Base-by-base conservation (phyloP, 176 grass and related monocot genomes). In the Bothriochloa decipiens region DNA sequence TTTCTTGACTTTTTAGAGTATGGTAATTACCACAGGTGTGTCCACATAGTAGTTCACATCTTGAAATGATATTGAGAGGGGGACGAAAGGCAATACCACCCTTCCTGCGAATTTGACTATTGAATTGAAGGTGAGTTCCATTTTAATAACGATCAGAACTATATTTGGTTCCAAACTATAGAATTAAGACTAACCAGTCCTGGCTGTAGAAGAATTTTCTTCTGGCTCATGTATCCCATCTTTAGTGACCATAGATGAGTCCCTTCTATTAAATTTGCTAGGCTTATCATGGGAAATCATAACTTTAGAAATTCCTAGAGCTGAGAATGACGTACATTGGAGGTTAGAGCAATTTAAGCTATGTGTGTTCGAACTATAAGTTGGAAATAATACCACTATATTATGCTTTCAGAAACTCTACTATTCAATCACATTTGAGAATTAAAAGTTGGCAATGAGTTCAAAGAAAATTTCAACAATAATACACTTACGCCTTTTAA, bases 1-100 rank as follows among this genome's bases (percentile, higher is more conserved):
- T 15, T 61, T 50, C 2, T 20, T 69, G 52, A 13, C 36, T 29
- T 10, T 27, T 63, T 0, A 63, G 60, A 63, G 47, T 17, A 65
- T 29, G 67, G 8, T 29, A 58, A 60, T 66, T 97, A 97, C 94
- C 76, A 17, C 12, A 40, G 94, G 89, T 49, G 87, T 78, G 20
- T 94, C 87, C 20, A 97, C 76, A 28, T 90, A 94, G 87, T 97
- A 97, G 69, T 94, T 97, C 42, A 97, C 85, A 80, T 97, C 82
- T 15, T 80, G 74, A 78, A 97, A 97, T 62, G 89, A 84, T 82
- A 97, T 68, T 29, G 76, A 79, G 28, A 97, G 85, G 94, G 94
- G 89, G 70, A 78, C 88, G 77, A 90, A 92, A 81, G 91, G 94
- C 41, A 97, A 76, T 63, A 27, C 60, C 62, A 85, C 89, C 72